Evolutionary conservation across 306 rosid genomes (phyloP).

Genomic region (Trifolium pratense): DNA sequence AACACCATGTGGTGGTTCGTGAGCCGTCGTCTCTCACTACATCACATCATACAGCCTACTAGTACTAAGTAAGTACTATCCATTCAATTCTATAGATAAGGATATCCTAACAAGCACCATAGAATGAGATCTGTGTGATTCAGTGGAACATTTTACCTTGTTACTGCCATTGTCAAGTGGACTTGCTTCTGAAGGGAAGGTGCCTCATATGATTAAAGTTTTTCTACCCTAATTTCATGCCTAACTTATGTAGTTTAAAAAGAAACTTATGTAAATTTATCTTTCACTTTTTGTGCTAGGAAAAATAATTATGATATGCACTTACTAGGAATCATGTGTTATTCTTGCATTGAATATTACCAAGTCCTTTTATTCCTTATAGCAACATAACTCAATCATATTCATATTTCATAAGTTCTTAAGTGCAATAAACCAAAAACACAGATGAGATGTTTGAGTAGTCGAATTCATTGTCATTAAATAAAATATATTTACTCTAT

Average conservation of each 20-base stretch:
- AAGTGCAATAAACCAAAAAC: slow-evolving; percentile 4
- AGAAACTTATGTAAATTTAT: neutral
- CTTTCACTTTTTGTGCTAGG: neutral
- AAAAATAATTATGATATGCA: neutral
- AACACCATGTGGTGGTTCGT: slow-evolving; percentile 29
- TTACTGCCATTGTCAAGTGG: neutral
- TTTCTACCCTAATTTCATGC: neutral
- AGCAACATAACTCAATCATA: neutral
- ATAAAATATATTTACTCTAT: neutral
- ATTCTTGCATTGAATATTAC: neutral
- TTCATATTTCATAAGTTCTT: neutral
- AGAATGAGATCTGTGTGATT: neutral
- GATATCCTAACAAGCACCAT: neutral
- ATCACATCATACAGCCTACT: neutral
- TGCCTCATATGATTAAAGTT: neutral
- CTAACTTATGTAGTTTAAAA: neutral
- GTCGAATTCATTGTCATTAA: neutral
- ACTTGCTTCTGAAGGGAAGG: neutral
- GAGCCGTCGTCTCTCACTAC: neutral
- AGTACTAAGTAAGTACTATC: neutral
- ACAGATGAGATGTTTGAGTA: neutral
- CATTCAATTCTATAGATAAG: neutral
- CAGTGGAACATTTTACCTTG: neutral
- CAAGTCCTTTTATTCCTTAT: neutral
- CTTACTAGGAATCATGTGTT: neutral